Base-by-base conservation (phyloP, 139 green algal genomes). In the Mychonastes homosphaera region DNA sequence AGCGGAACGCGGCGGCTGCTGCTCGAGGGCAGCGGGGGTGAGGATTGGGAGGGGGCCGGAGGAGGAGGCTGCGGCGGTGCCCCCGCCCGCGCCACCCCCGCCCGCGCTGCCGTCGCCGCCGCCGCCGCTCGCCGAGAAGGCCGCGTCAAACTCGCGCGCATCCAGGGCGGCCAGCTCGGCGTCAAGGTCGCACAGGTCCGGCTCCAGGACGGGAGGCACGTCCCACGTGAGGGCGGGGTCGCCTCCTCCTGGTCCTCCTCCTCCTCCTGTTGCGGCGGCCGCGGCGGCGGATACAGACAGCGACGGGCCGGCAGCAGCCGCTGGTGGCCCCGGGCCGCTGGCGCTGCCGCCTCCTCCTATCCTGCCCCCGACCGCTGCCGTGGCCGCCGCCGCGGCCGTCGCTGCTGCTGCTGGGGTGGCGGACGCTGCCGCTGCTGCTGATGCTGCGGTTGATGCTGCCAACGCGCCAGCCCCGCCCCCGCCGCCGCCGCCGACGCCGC, bases 141-240 rank as follows among this genome's bases (percentile, higher is more conserved):
- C 60, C n/a, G 48, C 41, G 26, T 61, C 56, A 10, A 27, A 15
- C 21, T 41, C 41, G 4, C 46, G 56, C 19, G 51, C 66, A 62
- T n/a, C n/a, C n/a, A n/a, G n/a, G n/a, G n/a, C n/a, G n/a, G n/a
- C n/a, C n/a, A n/a, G n/a, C n/a, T n/a, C n/a, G n/a, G n/a, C n/a
- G n/a, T n/a, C n/a, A n/a, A n/a, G n/a, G n/a, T n/a, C 26, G 30
- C 61, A 50, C 23, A 63, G 75, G n/a, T 52, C 68, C 2, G 49
- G 59, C 48, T 81, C 69, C n/a, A 80, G 69, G 3, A 57, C 35
- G 1, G 70, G 60, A 8, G 77, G 77, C 49, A 81, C 64, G 1
- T 71, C 62, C 79, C 79, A 86, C 6, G 74, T 78, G 6, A 82
- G 56, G 4, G 72, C 30, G 9, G 57, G 41, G 2, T 68, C 51